A percentile compares a stretch with the other conserved stretches of the same genome.
Evolutionary conservation across 2,329 filamentous ascomycete species (phyloP).

Genomic region (Xylaria sp.): DNA sequence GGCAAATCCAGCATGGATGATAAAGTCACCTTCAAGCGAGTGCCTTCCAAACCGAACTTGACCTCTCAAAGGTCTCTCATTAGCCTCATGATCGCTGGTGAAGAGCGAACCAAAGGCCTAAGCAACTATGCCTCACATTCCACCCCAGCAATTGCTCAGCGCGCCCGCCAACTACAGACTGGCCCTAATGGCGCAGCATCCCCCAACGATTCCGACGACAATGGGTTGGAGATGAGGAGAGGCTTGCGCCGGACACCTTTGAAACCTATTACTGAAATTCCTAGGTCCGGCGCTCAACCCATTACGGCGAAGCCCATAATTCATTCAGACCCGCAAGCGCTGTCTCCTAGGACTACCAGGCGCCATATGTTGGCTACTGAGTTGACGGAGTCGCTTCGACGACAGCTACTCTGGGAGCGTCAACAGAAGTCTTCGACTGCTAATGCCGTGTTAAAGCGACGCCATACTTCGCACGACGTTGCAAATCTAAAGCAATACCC

Average conservation of each 20-base stretch:
- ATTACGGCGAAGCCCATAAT: slow-evolving; percentile 80
- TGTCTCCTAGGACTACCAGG: slow-evolving; percentile 91
- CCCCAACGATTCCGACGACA: slow-evolving; percentile 70
- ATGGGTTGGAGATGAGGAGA: slow-evolving; percentile 72
- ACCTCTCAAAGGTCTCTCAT: slow-evolving; percentile 88
- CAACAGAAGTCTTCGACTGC: slow-evolving; percentile 92
- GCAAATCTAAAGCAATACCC: slow-evolving; percentile 88
- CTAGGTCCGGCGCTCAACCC: slow-evolving; percentile 77
- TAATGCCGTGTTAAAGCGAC: slow-evolving; percentile 87
- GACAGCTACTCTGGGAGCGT: slow-evolving; percentile 93
- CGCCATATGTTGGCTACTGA: slow-evolving; percentile 97
- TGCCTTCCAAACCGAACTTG: slow-evolving; percentile 87
- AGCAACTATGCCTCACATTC: slow-evolving; percentile 74
- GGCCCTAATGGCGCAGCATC: slow-evolving; percentile 59
- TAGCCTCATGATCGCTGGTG: slow-evolving; percentile 83
- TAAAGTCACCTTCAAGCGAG: slow-evolving; percentile 84
- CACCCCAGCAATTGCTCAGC: slow-evolving; percentile 75
- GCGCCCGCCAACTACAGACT: slow-evolving; percentile 64
- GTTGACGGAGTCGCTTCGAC: slow-evolving; percentile 89
- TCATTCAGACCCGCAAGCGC: slow-evolving; percentile 69
- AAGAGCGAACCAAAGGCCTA: slow-evolving; percentile 76
- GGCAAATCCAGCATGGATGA: slow-evolving; percentile 86
- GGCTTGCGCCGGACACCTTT: slow-evolving; percentile 62
- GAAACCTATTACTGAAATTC: slow-evolving; percentile 69
- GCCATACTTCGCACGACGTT: slow-evolving; percentile 91